Conservation (phyloP, 2,329 filamentous ascomycete species). For the Xylariaceae sp. region DNA sequence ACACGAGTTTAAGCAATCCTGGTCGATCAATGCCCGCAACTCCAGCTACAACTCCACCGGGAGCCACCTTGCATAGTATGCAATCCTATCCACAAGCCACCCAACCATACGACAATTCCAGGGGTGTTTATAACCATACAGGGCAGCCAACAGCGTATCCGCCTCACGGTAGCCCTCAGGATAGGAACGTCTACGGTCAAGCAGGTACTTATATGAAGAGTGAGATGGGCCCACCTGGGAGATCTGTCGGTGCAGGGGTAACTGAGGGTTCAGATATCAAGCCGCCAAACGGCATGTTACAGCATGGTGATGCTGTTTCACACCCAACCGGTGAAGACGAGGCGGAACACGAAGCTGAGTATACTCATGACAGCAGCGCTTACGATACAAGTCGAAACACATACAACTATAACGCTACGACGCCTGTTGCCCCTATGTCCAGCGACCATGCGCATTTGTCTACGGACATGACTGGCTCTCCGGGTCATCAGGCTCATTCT, state of each 20-base stretch:
- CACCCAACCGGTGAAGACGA: constrained; percentile 60
- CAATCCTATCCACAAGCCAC: constrained; percentile 66
- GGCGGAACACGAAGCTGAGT: constrained; percentile 73
- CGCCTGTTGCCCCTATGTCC: constrained; percentile 61
- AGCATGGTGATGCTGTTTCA: constrained; percentile 51
- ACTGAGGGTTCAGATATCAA: constrained; percentile 64
- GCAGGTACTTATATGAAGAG: constrained; percentile 68
- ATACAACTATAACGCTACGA: constrained; percentile 72
- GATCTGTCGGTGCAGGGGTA: constrained; percentile 54
- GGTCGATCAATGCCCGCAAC: constrained; percentile 79
- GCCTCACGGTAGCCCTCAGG: constrained; percentile 55
- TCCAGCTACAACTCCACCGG: constrained; percentile 86
- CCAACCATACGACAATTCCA: constrained; percentile 70
- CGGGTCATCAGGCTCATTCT: constrained; percentile 71
- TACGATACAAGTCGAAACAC: constrained; percentile 69
- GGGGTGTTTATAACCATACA: constrained; percentile 67
- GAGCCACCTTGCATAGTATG: constrained; percentile 70
- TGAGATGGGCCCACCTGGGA: constrained; percentile 78
- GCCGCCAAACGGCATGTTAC: constrained; percentile 62
- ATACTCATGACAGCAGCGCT: constrained; percentile 74
- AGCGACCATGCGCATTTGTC: constrained; percentile 73
- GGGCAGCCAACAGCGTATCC: constrained; percentile 70
- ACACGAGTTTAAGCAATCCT: constrained; percentile 71
- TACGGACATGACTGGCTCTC: constrained; percentile 78
- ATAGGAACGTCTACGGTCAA: constrained; percentile 64